These are phyloP conservation scores for Meripilus lineatus DNA, from an alignment of 1,284 basidiomycete genomes.

Conservation along the genomic window DNA sequence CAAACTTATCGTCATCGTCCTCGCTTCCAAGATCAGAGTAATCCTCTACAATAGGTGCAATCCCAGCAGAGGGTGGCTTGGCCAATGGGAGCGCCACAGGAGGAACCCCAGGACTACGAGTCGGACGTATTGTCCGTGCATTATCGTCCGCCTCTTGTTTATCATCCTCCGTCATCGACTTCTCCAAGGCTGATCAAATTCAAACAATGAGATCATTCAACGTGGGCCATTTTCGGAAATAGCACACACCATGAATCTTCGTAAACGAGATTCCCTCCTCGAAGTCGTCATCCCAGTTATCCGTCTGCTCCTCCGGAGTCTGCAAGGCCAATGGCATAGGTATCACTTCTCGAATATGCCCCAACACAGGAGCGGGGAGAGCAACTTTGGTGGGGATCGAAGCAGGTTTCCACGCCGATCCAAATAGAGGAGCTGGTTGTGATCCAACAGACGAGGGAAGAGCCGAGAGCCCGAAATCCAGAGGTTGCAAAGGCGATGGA, in stretches of 20 bases:
- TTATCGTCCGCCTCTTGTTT: slow-evolving; percentile 66
- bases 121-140: slow-evolving; percentile 71
- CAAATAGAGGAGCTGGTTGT: slow-evolving; percentile 14
- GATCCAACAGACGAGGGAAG: slow-evolving; percentile 21
- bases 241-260: slow-evolving; percentile 66
- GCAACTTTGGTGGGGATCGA: slow-evolving; percentile 15
- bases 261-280: slow-evolving; percentile 88
- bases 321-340: slow-evolving; percentile 42
- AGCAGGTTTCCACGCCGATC: slow-evolving; percentile 18
- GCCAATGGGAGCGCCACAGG: slow-evolving; percentile 43
- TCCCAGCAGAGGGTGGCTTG: slow-evolving; percentile 53
- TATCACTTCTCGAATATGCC: slow-evolving; percentile 26
- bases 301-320: slow-evolving; percentile 77
- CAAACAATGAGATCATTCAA: slow-evolving; percentile 2
- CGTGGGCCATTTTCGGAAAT: background rate
- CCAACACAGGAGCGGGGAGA: slow-evolving; percentile 14
- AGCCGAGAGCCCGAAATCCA: slow-evolving; percentile 24
- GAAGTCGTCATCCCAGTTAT: slow-evolving; percentile 98
- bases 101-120: slow-evolving; percentile 54
- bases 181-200: slow-evolving; percentile 51
- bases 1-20: slow-evolving; percentile 67
- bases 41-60: slow-evolving; percentile 76
- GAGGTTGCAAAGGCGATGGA: slow-evolving; percentile 23
- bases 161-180: slow-evolving; percentile 53
- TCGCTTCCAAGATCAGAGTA: slow-evolving; percentile 82